Percentiles rank a stretch among this genome's conserved stretches.
Evolutionary conservation across 1,284 basidiomycete genomes (phyloP).

Genomic region (Erythrobasidium hasegawianum): DNA sequence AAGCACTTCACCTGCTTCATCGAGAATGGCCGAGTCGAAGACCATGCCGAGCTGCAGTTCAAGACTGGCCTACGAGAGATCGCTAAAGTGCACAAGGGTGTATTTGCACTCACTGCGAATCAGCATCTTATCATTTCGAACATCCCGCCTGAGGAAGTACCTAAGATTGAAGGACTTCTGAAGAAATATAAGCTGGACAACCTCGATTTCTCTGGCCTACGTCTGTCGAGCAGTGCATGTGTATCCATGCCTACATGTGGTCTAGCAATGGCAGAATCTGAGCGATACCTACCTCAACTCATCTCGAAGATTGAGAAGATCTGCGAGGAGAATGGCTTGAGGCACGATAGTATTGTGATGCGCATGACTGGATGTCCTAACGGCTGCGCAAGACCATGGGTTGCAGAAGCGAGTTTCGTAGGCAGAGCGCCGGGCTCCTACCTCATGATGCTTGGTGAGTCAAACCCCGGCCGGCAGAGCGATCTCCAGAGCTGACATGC

Average conservation of each 20-base stretch:
- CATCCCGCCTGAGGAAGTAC: conserved; percentile 60
- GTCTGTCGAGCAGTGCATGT: conserved; percentile 73
- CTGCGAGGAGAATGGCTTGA: conserved; percentile 84
- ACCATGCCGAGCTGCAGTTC: conserved; percentile 81
- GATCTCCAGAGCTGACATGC: no score
- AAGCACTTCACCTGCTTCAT: conserved; percentile 90
- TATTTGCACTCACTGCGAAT: conserved; percentile 70
- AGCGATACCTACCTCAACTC: conserved; percentile 90
- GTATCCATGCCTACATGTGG: conserved; percentile 97
- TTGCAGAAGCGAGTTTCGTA: conserved; percentile 84
- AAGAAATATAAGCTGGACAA: conserved; percentile 89
- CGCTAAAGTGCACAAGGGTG: conserved; percentile 87
- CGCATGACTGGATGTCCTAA: conserved; percentile 69
- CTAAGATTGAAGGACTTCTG: conserved; percentile 65
- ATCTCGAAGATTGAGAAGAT: conserved; percentile 94
- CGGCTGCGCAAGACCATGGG: conserved; percentile 89
- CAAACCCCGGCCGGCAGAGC: no score
- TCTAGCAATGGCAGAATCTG: conserved; percentile 92
- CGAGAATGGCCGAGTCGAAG: conserved; percentile 94
- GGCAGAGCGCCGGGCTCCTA: conserved; percentile 94
- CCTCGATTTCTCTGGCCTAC: conserved; percentile 70
- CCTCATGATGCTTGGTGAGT: conserved; percentile 87
- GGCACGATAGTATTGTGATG: conserved; percentile 93
- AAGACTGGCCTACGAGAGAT: conserved; percentile 90
- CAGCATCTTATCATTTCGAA: conserved; percentile 91